These are phyloP conservation scores for Clonostachys byssicola DNA, from an alignment of 2,329 filamentous ascomycete genomes.

Conservation along the genomic window DNA sequence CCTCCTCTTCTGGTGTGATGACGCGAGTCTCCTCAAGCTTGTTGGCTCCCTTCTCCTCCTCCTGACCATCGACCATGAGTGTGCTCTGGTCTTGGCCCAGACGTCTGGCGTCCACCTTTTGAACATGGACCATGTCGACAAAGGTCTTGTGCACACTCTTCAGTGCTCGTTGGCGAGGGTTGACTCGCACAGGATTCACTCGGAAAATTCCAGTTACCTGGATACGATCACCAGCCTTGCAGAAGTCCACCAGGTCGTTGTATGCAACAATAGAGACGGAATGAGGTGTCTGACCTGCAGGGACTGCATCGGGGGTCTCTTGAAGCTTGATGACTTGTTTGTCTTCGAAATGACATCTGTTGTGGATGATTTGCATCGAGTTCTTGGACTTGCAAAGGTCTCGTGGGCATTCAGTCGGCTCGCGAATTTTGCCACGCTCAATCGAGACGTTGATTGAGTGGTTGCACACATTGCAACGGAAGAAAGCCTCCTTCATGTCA, in stretches of 20 bases:
- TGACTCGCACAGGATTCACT: conserved; percentile 88
- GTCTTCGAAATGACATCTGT: conserved; percentile 89
- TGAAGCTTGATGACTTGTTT: conserved; percentile 99
- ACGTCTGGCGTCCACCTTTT: conserved; percentile 93
- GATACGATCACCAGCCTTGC: conserved; percentile 94
- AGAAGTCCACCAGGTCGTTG: conserved; percentile 94
- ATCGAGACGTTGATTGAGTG: conserved; percentile 88
- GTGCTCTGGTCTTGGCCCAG: conserved; percentile 90
- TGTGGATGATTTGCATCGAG: conserved; percentile 98
- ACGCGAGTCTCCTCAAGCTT: conserved; percentile 80
- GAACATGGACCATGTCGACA: conserved; percentile 89
- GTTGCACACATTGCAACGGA: conserved; percentile 90
- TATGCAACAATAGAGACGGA: conserved; percentile 96
- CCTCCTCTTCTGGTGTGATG: conserved; percentile 81
- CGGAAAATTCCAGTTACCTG: conserved; percentile 97
- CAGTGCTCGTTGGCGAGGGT: conserved; percentile 85
- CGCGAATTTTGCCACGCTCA: conserved; percentile 92
- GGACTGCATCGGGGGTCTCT: conserved; percentile 92
- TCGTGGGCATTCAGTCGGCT: conserved; percentile 87
- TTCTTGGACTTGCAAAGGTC: conserved; percentile 79
- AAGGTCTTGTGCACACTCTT: conserved; percentile 99
- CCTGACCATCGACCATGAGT: conserved; percentile 74
- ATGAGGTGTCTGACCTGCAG: conserved; percentile 94
- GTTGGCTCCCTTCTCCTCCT: conserved; percentile 60
- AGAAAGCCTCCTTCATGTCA: conserved; percentile 98